These are phyloP conservation scores for Tricholoma sp. DNA, from an alignment of 768 basidiomycete genomes.

Conservation along the genomic window DNA sequence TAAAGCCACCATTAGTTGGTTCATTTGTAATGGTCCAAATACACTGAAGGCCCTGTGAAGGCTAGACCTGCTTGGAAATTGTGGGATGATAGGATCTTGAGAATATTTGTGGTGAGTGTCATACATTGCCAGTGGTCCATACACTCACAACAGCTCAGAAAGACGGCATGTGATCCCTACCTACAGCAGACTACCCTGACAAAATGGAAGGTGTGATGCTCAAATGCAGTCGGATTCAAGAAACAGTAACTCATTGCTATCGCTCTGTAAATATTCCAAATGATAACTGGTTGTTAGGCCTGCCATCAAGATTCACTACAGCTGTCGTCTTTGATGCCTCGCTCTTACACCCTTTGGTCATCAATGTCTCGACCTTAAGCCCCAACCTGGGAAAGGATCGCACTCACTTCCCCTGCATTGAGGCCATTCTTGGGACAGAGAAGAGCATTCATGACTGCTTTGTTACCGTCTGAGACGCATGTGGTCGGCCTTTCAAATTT, in stretches of 20 bases:
- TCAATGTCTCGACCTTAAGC: background rate
- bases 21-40: too few species aligned
- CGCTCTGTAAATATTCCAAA: background rate
- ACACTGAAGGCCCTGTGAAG: too few species aligned
- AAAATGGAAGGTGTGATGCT: conserved; percentile 43
- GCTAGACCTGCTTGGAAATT: conserved; percentile 34
- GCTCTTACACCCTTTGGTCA: background rate
- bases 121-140: background rate
- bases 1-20: too few species aligned
- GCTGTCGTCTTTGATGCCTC: background rate
- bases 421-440: background rate
- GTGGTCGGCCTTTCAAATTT: background rate
- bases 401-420: background rate
- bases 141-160: conserved; percentile 24
- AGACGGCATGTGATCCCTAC: conserved; percentile 35
- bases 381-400: background rate
- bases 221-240: conserved; percentile 41
- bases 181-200: conserved; percentile 38
- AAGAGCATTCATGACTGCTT: background rate
- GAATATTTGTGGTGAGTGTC: conserved; percentile 34
- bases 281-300: conserved; percentile 15
- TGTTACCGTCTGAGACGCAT: background rate
- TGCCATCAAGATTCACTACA: background rate
- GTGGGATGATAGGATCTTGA: conserved; percentile 48
- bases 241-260: conserved; percentile 28